These are phyloP conservation scores for Pyrenula aspistea DNA, from an alignment of 495 filamentous ascomycete genomes.

Conservation along the genomic window DNA sequence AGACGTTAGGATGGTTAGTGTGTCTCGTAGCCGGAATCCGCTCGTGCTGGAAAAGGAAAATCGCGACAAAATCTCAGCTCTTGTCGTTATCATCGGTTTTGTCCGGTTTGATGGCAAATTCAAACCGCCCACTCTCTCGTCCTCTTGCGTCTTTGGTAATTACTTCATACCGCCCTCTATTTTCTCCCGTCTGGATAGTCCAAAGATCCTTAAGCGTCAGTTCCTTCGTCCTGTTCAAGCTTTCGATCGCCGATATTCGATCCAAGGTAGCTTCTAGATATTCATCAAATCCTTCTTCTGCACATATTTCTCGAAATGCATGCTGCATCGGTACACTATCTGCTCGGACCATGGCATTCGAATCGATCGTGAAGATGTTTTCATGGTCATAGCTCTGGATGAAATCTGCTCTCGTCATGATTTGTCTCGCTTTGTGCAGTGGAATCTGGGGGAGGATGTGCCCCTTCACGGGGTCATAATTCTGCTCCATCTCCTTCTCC, in stretches of 20 bases:
- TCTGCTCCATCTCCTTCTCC: slow-evolving; percentile 53
- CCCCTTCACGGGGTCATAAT: slow-evolving; percentile 49
- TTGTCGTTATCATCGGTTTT: slow-evolving; percentile 16
- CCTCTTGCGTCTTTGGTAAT: slow-evolving; percentile 40
- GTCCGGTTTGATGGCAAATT: slow-evolving; percentile 27
- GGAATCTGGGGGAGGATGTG: slow-evolving; percentile 74
- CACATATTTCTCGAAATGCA: slow-evolving; percentile 75
- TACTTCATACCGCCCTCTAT: slow-evolving; percentile 71
- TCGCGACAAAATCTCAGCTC: too few relatives aligned
- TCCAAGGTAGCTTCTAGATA: slow-evolving; percentile 72
- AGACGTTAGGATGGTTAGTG: too few relatives aligned
- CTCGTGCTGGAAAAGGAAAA: too few relatives aligned
- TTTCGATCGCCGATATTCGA: slow-evolving; percentile 82
- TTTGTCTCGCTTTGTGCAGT: slow-evolving; percentile 71
- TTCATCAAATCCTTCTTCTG: slow-evolving; percentile 59
- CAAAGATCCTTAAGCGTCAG: slow-evolving; percentile 76
- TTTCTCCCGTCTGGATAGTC: slow-evolving; percentile 35
- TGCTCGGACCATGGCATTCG: slow-evolving; percentile 74
- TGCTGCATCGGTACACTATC: slow-evolving; percentile 93
- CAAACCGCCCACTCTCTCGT: slow-evolving; percentile 27
- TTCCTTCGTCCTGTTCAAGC: slow-evolving; percentile 81
- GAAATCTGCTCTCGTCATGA: slow-evolving; percentile 96
- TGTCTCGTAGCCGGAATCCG: too few relatives aligned
- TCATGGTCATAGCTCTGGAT: slow-evolving; percentile 84
- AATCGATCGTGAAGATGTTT: slow-evolving; percentile 93